A percentile compares a stretch with the other conserved stretches of the same genome.
These are phyloP conservation scores for Penicillium cinerascens DNA, from an alignment of 495 filamentous ascomycete genomes.

Conservation along the genomic window DNA sequence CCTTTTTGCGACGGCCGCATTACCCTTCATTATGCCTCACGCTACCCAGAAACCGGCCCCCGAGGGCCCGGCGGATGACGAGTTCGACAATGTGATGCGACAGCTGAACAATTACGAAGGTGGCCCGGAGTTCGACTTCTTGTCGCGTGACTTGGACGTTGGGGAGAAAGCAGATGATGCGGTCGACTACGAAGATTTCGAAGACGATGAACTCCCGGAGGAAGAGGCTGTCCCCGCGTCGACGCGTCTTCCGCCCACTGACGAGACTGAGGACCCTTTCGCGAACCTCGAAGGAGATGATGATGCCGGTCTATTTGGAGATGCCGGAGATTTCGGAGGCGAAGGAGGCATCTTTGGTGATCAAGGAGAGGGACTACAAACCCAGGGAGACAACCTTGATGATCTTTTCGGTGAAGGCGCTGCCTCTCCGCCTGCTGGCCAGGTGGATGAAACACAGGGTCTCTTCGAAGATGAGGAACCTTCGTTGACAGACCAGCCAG, in stretches of 20 bases:
- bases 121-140: slow-evolving; percentile 41
- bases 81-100: slow-evolving; percentile 51
- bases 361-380: slow-evolving; percentile 28
- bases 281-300: slow-evolving; percentile 39
- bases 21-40: slow-evolving; percentile 43
- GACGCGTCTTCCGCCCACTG: slow-evolving; percentile 9
- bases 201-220: slow-evolving; percentile 66
- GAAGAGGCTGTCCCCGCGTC: slow-evolving; percentile 49
- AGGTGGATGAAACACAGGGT: slow-evolving; percentile 38
- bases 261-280: slow-evolving; percentile 18
- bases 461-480: slow-evolving; percentile 39
- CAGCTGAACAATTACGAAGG: slow-evolving; percentile 44
- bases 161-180: slow-evolving; percentile 78
- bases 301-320: slow-evolving; percentile 45
- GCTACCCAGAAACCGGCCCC: slow-evolving; percentile 34
- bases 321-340: not conserved
- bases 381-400: slow-evolving; percentile 42
- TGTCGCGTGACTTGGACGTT: slow-evolving; percentile 50
- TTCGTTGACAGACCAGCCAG: slow-evolving; percentile 20
- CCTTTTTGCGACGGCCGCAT: not conserved
- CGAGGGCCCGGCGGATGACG: slow-evolving; percentile 38
- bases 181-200: slow-evolving; percentile 83
- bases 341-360: slow-evolving; percentile 48
- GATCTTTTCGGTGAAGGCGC: slow-evolving; percentile 54
- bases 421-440: slow-evolving; percentile 35